phyloP scores from a whole-genome alignment of 73 alveolate genomes.

The Paramecium bursaria region DNA sequence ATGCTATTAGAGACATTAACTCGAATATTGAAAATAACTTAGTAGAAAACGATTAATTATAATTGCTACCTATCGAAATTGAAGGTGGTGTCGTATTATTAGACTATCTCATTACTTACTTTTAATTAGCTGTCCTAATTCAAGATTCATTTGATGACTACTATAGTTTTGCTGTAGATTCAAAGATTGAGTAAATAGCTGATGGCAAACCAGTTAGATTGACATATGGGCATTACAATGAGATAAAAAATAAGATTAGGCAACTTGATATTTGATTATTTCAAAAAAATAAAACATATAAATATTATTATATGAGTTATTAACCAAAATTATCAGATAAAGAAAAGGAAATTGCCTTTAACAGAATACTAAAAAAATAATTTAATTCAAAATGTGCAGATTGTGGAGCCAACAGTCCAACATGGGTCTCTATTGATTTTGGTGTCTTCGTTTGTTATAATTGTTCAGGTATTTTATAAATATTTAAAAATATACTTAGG shows the following conservation, averaged over 20 bases:
- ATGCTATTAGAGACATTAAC: conserved; percentile 57
- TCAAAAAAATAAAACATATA: not conserved
- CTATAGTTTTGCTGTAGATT: conserved; percentile 57
- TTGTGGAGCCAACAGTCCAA: conserved; percentile 80
- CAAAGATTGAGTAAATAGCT: conserved; percentile 67
- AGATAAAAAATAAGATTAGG: conserved; percentile 61
- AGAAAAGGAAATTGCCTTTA: conserved; percentile 44
- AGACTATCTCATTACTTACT: conserved; percentile 61
- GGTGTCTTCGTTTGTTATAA: conserved; percentile 88
- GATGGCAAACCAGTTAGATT: conserved; percentile 69
- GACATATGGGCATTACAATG: conserved; percentile 58
- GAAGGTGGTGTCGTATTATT: conserved; percentile 60
- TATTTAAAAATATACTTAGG: not conserved
- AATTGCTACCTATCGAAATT: conserved; percentile 55
- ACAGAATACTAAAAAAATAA: conserved; percentile 69
- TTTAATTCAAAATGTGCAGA: conserved; percentile 83
- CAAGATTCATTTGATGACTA: conserved; percentile 40
- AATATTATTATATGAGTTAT: conserved; percentile 47
- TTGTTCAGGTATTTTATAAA: conserved; percentile 69
- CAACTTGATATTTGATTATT: conserved; percentile 62
- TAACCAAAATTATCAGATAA: conserved; percentile 21
- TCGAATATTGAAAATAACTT: conserved; percentile 10
- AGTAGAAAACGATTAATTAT: conserved; percentile 1
- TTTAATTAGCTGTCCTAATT: conserved; percentile 51
- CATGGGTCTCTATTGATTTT: conserved; percentile 86